phyloP scores from a whole-genome alignment of 1,284 basidiomycete genomes.

The Hemileia vastatrix region DNA sequence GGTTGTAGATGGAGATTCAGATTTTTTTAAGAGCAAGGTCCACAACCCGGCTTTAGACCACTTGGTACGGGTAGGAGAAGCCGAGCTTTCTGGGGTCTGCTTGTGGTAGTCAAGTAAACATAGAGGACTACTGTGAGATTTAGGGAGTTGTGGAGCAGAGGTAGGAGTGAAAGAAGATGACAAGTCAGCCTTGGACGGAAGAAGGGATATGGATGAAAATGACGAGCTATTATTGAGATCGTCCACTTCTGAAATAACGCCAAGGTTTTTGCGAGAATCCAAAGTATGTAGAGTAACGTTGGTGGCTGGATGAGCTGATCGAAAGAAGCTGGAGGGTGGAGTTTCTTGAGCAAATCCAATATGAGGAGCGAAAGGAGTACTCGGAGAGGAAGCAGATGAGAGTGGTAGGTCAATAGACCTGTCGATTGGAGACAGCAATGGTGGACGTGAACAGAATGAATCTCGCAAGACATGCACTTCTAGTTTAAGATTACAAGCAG shows the following conservation, averaged over 20 bases:
- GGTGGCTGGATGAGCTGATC: background rate
- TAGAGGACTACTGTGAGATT: no score
- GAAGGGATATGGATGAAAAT: background rate
- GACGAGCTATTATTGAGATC: background rate
- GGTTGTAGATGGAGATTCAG: background rate
- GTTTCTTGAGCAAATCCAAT: slow-evolving; percentile 1
- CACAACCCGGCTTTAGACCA: background rate
- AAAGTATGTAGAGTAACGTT: background rate
- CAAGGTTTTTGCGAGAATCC: no score
- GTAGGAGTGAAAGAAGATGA: no score
- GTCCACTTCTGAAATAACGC: no score
- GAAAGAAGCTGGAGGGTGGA: background rate
- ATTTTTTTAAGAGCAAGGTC: background rate
- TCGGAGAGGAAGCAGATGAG: background rate
- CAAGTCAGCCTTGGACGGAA: no score
- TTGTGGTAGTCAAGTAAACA: no score
- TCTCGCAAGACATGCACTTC: background rate
- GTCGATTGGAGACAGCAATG: background rate
- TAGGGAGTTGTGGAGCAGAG: no score
- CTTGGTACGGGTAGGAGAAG: background rate
- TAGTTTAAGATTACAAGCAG: slow-evolving; percentile 1
- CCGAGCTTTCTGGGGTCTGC: no score
- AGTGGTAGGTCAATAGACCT: background rate
- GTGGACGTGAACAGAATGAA: background rate
- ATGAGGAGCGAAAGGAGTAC: background rate